Base-by-base conservation (phyloP, 2,329 filamentous ascomycete genomes). In the Coniella vitis region DNA sequence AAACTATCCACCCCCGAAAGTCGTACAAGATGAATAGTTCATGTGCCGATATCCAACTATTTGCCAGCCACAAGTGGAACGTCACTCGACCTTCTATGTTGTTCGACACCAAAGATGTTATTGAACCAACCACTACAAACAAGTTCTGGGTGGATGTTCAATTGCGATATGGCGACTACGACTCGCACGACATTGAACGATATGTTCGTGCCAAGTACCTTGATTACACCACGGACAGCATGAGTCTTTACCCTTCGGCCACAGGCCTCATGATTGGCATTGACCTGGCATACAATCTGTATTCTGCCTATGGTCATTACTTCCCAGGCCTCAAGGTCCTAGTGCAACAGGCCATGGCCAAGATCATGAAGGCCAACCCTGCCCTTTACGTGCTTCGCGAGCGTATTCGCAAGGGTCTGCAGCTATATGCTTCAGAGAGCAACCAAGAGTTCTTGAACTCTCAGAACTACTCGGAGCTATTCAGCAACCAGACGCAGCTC, bases 1-100 rank as follows among this genome's bases (percentile, higher is more conserved):
- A 98, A 72, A 97, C 93, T 0, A 98, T 98, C 52, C 93, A 98
- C 73, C 93, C 93, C 45, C 81, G 93, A 80, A 98, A 98, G 71
- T 96, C 90, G 4, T 98, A 98, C 81, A 98, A 98, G 81, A 98
- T 98, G 93, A 98, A 98, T 75, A 96, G 90, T 61, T 97, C 91
- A 50, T 97, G 93, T 61, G 93, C 94, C 4, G 38, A 40, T 34
- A 47, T 40, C 22, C 20, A 40, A 7, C 29, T 36, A 1, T 39
- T 47, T 36, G 31, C 31, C 34, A 95, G 87, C 56, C 93, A 97
- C 72, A 98, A 97, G 67, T 98, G 94, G 94, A 97, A 95, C 55
- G 90, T 98, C 45, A 96, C 90, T 0, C 78, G 88, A 3, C 94
- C 93, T 2, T 97, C 91, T 3, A 79, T 95, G 58, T 73, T 98